Evolutionary conservation across 768 basidiomycete genomes (phyloP).

Genomic region (Saitozyma sp.): DNA sequence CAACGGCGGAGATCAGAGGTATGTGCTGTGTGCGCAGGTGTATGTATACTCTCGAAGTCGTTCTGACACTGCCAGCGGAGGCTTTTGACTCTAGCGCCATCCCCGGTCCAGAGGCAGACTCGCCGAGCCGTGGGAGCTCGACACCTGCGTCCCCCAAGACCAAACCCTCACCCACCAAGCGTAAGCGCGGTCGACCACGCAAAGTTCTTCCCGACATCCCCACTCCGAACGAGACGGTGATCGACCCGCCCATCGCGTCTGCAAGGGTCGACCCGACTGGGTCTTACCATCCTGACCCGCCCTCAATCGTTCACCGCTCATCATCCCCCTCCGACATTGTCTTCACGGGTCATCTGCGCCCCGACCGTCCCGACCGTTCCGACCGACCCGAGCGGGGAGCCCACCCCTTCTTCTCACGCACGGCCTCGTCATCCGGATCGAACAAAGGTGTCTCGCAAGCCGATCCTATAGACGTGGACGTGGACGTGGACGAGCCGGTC

Average conservation of each 20-base stretch:
- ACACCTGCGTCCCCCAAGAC: background rate
- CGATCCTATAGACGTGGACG: slow-evolving; percentile 20
- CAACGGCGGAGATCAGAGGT: background rate
- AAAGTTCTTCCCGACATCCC: slow-evolving; percentile 3
- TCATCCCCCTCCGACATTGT: slow-evolving; percentile 11
- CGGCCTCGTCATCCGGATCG: slow-evolving; percentile 2
- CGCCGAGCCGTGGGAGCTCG: background rate
- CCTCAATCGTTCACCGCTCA: background rate
- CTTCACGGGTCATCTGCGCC: slow-evolving; percentile 8
- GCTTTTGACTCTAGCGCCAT: background rate
- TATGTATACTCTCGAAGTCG: too few species aligned
- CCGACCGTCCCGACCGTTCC: too few species aligned
- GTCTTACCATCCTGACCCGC: slow-evolving; percentile 1
- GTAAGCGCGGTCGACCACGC: slow-evolving; percentile 15
- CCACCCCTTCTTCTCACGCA: slow-evolving; percentile 6
- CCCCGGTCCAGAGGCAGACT: background rate
- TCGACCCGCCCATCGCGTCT: slow-evolving; percentile 7
- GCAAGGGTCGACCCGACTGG: slow-evolving; percentile 2
- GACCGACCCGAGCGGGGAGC: background rate
- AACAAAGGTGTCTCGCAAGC: slow-evolving; percentile 4
- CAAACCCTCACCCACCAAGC: slow-evolving; percentile 6
- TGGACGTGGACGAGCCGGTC: slow-evolving; percentile 1
- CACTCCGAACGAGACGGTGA: slow-evolving; percentile 2
- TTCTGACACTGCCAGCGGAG: background rate
- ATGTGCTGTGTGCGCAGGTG: background rate